A percentile compares a stretch with the other conserved stretches of the same genome.
These are phyloP conservation scores for Salicornia ramosissima DNA, from an alignment of 148 eudicot species.

Conservation along the genomic window DNA sequence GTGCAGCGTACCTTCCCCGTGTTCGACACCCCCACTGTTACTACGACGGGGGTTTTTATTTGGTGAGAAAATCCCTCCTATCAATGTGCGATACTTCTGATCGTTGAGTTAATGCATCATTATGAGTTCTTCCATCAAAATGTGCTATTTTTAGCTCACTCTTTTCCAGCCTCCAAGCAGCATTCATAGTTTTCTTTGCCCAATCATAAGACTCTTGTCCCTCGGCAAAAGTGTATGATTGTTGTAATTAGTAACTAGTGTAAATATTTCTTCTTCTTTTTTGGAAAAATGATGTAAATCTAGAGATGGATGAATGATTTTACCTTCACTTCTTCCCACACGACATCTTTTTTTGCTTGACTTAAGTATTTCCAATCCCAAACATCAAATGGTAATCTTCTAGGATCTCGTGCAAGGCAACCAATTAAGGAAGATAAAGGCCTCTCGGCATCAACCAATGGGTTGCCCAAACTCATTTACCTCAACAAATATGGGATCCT, in stretches of 20 bases:
- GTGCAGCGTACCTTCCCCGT: no score
- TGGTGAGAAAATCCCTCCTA: no score
- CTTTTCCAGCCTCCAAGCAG: conserved; percentile 1
- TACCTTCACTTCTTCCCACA: conserved; percentile 12
- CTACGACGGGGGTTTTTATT: no score
- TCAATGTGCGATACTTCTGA: not conserved
- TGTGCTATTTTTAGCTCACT: not conserved
- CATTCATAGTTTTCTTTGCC: not conserved
- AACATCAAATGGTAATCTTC: conserved; percentile 3
- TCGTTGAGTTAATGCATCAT: not conserved
- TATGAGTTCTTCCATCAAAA: conserved; percentile 14
- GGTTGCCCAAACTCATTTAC: not conserved
- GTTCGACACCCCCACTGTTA: no score
- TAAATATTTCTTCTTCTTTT: no score
- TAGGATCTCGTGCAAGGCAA: conserved; percentile 12
- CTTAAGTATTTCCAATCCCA: not conserved
- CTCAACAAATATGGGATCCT: not conserved
- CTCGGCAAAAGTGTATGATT: not conserved
- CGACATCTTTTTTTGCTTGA: not conserved
- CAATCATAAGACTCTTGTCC: conserved; percentile 9
- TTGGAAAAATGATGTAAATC: no score
- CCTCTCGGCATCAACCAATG: no score
- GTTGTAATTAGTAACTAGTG: no score
- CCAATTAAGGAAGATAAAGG: not conserved
- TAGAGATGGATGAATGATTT: no score